A percentile compares a stretch with the other conserved stretches of the same genome.
Evolutionary conservation across 441 rosid genomes (phyloP).

Genomic region (Eutrema salsugineum): DNA sequence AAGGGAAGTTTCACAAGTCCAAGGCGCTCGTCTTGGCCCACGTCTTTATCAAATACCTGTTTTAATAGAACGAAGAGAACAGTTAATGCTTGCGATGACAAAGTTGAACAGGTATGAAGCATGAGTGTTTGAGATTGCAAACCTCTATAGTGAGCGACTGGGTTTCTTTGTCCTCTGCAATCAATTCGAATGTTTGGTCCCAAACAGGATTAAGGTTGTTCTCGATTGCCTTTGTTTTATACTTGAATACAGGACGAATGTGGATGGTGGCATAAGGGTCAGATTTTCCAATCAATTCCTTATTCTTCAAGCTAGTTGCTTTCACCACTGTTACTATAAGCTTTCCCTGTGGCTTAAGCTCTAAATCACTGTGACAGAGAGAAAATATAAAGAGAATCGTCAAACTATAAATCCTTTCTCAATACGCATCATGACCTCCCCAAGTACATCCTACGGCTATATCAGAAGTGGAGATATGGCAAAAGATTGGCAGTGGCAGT

Average conservation of each 20-base stretch:
- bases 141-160: conserved; percentile 82
- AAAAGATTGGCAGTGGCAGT: conserved; percentile 3
- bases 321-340: conserved; percentile 58
- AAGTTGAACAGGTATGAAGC: background rate
- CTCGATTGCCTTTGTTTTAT: conserved; percentile 68
- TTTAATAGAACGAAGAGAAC: background rate
- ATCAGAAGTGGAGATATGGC: background rate
- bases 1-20: conserved; percentile 79
- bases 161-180: conserved; percentile 97
- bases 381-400: background rate
- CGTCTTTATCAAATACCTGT: conserved; percentile 88
- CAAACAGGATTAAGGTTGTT: conserved; percentile 94
- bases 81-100: background rate
- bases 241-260: conserved; percentile 80
- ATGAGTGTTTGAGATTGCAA: background rate
- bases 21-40: conserved; percentile 85
- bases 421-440: background rate
- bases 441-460: background rate
- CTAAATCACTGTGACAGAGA: conserved; percentile 66
- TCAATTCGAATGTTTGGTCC: conserved; percentile 79
- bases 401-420: background rate
- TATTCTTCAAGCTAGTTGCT: conserved; percentile 89
- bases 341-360: conserved; percentile 94
- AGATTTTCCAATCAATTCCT: conserved; percentile 97
- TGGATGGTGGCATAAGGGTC: conserved; percentile 83